phyloP scores from a whole-genome alignment of 768 basidiomycete genomes.

The Artomyces pyxidatus region DNA sequence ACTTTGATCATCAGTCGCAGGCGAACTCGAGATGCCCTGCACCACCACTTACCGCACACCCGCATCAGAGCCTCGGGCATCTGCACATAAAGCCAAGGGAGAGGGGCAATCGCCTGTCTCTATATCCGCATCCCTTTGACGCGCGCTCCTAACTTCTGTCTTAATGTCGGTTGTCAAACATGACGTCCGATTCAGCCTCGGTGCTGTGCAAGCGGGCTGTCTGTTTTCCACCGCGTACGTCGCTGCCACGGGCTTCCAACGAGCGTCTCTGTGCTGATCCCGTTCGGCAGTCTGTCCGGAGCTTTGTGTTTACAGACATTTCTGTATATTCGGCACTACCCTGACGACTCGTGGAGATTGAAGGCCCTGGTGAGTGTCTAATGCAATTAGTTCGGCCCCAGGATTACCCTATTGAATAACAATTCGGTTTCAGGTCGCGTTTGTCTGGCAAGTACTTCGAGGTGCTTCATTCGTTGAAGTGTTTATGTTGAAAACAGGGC shows the following conservation, averaged over 20 bases:
- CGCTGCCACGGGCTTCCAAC: neutral
- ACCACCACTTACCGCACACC: too few relatives aligned
- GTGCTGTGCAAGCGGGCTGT: constrained; percentile 3
- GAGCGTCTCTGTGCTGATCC: neutral
- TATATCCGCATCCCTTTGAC: neutral
- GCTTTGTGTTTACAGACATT: constrained; percentile 1
- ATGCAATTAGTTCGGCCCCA: too few relatives aligned
- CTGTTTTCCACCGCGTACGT: constrained; percentile 6
- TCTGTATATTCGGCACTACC: constrained; percentile 5
- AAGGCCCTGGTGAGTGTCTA: constrained; percentile 6
- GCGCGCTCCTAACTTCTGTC: neutral
- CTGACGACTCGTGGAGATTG: neutral
- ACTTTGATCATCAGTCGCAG: too few relatives aligned
- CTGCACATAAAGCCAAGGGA: too few relatives aligned
- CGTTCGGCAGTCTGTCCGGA: constrained; percentile 4
- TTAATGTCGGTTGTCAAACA: neutral
- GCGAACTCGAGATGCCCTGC: too few relatives aligned
- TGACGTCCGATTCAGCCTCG: constrained; percentile 10
- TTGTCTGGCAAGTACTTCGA: constrained; percentile 7
- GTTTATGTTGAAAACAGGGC: neutral
- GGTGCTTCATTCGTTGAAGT: neutral
- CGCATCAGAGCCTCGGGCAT: too few relatives aligned
- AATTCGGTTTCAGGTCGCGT: neutral
- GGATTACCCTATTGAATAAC: neutral
- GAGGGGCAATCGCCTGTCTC: too few relatives aligned